Percentiles rank a stretch among this genome's conserved stretches.
These are phyloP conservation scores for Colletotrichum destructivum DNA, from an alignment of 2,329 filamentous ascomycete species.

Conservation along the genomic window DNA sequence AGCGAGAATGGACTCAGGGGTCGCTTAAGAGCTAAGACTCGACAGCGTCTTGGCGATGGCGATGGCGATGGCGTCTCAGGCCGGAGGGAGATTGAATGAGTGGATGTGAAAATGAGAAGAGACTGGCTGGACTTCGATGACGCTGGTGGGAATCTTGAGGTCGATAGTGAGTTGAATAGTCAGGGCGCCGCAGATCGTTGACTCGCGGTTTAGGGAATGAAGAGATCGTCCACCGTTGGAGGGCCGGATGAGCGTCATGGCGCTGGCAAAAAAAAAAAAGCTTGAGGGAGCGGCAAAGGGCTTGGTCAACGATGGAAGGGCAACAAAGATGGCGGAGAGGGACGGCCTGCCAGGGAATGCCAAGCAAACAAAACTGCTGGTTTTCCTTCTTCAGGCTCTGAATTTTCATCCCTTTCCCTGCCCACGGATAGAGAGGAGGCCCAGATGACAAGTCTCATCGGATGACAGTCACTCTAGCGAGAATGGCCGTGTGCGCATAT, in stretches of 20 bases:
- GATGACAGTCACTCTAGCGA: not conserved
- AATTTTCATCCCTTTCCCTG: too few relatives aligned
- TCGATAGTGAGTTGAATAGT: conserved; percentile 4
- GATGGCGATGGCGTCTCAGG: conserved; percentile 29
- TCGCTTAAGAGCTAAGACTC: conserved; percentile 36
- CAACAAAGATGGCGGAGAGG: conserved; percentile 19
- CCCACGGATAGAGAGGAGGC: not conserved
- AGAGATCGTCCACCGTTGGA: conserved; percentile 6
- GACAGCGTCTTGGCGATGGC: conserved; percentile 38
- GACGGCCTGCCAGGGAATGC: conserved; percentile 6
- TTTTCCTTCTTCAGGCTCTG: not conserved
- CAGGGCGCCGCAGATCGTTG: conserved; percentile 6
- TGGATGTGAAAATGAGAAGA: not conserved
- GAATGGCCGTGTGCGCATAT: not conserved
- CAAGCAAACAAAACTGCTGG: conserved; percentile 4
- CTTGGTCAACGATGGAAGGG: conserved; percentile 1
- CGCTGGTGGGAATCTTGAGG: not conserved
- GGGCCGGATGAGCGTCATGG: not conserved
- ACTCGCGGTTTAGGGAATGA: conserved; percentile 4
- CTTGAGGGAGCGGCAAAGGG: not conserved
- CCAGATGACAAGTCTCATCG: not conserved
- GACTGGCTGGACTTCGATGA: not conserved
- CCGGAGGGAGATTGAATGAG: conserved; percentile 14
- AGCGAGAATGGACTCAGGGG: conserved; percentile 26
- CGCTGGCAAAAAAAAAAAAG: not conserved